Evolutionary conservation across 306 rosid species (phyloP), one percentile per base, ranked within the genome.

Genomic region (Phaseolus lunatus): DNA sequence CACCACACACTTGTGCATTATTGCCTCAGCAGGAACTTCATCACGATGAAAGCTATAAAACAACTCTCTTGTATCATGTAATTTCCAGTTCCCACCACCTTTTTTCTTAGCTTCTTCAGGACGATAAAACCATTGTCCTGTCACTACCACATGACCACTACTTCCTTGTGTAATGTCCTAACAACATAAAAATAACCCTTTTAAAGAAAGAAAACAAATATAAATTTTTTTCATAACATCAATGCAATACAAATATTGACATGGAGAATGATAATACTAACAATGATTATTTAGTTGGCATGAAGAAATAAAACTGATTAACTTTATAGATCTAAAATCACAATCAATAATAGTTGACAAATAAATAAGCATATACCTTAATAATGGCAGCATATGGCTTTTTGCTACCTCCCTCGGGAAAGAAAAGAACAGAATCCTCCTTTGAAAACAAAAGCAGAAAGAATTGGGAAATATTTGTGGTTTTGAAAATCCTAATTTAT

Each of bases 71-170:
- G 94, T 87, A 88, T 96, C 99, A 57, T 79, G 69, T 18, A 98
- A 90, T 72, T 89, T 83, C 98, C 98, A 96, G 75, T 78, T 87
- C 67, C 96, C 96, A 48, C 99, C 97, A 27, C 87, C 94, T 78
- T 85, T 90, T 73, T 75, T 86, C 70, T 85, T 92, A 67, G 99
- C 99, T 85, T 96, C 99, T 86, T 93, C 98, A 1, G 99, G 99
- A 33, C 98, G 97, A 85, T 96, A 96, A 81, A 96, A 96, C 99
- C 99, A 92, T 56, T 95, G 99, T 29, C 99, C 94, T 1, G 89
- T 85, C 67, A 95, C 87, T 90, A 86, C 81, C 78, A 95, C 78
- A 67, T 81, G 82, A 31, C 94, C 94, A 70, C 76, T 82, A 67
- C 22, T 19, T 20, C 59, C 59, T 82, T 79, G 91, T n/a, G 87